Base-by-base conservation (phyloP, 140 eudicot genomes). In the Anethum foeniculum region DNA sequence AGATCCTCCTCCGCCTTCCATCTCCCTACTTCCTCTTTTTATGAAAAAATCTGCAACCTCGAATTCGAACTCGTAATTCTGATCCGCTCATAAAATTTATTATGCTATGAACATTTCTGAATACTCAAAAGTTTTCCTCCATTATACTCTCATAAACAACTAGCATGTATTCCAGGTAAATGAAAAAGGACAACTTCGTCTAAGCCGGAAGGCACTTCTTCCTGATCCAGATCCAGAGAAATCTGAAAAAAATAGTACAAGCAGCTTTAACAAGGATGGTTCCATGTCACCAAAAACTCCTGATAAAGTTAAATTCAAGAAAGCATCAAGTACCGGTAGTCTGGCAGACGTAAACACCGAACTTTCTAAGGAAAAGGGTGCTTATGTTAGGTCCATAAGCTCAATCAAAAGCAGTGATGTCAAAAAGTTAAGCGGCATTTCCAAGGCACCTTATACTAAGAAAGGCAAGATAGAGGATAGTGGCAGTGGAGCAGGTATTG, bases 171-270 rank as follows among this genome's bases (percentile, higher is more conserved):
- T 85, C 25, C 91, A 94, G 98, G 86, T 94, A 77, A 95, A 95
- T 86, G 99, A 90, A 79, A 95, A 95, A 83, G 99, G 99, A n/a
- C 99, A 92, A 81, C 97, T 95, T 84, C 97, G 99, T 78, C 85
- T 95, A 80, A 95, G 99, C 88, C 93, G 95, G 48, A 88, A 88
- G 76, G 99, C 97, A 49, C 84, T 95, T 62, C 96, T 95, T 85
- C 99, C 99, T 23, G 93, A 87, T 47, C 80, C 89, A 62, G 83
- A 82, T 81, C 85, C 87, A 60, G 90, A 90, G 77, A 87, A 90
- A 54, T 82, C 90, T 84, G 82, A 86, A 75, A 89, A 86, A 82
- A 85, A 80, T 80, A 44, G 60, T 52, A 67, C 85, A 47, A 62
- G 77, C 72, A 82, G 82, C 52, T 80, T 51, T 34, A 71, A 78